phyloP scores from a whole-genome alignment of 768 basidiomycete genomes.

The Mycena maculata region DNA sequence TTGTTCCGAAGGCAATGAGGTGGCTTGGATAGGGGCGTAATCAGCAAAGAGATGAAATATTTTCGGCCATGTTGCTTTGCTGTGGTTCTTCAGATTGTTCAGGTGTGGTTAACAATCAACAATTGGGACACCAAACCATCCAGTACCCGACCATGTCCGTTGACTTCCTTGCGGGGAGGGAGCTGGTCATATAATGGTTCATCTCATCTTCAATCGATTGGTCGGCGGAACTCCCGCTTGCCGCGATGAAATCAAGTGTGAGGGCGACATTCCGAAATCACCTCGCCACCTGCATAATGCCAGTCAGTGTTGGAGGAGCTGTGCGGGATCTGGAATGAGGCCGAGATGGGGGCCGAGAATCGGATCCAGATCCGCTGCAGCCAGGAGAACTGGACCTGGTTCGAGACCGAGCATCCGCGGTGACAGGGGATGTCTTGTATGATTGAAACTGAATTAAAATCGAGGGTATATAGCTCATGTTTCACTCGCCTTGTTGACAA shows the following conservation, averaged over 20 bases:
- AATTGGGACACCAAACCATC: neutral
- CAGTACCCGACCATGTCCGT: conserved; percentile 10
- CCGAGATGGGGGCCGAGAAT: too few species aligned
- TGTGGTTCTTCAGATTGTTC: neutral
- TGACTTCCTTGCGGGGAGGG: neutral
- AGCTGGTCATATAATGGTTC: conserved; percentile 8
- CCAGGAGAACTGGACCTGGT: too few species aligned
- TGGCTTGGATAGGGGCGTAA: conserved; percentile 13
- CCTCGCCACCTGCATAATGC: conserved; percentile 4
- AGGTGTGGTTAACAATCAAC: neutral
- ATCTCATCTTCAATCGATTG: conserved; percentile 3
- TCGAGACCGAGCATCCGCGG: too few species aligned
- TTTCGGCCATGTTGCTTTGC: neutral
- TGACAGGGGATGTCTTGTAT: too few species aligned
- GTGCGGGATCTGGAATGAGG: neutral
- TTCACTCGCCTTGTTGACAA: too few species aligned
- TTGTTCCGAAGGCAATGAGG: neutral
- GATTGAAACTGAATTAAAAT: too few species aligned
- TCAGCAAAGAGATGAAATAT: conserved; percentile 2
- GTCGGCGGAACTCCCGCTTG: neutral
- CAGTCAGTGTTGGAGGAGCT: neutral
- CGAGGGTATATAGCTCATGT: too few species aligned
- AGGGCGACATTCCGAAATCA: neutral
- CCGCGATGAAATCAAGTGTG: conserved; percentile 5
- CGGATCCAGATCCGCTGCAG: too few species aligned